phyloP scores from a whole-genome alignment of 495 filamentous ascomycete species.

The Daldinia loculata region DNA sequence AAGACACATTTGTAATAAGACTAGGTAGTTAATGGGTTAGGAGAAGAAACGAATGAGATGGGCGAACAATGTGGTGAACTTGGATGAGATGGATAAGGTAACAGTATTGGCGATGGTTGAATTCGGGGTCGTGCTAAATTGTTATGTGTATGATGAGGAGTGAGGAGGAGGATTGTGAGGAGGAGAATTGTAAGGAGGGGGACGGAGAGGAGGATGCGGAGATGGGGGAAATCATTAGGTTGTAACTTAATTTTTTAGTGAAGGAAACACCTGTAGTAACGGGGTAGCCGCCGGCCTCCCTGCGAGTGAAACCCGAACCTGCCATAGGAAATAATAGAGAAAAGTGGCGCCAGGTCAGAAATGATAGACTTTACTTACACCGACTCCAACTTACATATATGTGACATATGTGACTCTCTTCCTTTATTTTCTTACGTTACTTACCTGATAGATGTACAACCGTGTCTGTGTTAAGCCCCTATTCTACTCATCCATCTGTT shows the following conservation, averaged over 20 bases:
- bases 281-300: constrained; percentile 3
- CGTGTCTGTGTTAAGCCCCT: background rate
- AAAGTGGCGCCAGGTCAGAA: constrained; percentile 36
- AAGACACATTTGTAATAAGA: background rate
- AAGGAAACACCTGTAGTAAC: constrained; percentile 16
- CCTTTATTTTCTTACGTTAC: background rate
- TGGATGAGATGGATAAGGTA: constrained; percentile 8
- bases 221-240: constrained; percentile 40
- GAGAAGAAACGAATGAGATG: background rate
- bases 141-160: constrained; percentile 35
- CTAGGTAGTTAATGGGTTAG: background rate
- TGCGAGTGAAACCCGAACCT: constrained; percentile 39
- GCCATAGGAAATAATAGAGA: constrained; percentile 24
- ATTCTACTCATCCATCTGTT: background rate
- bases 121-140: constrained; percentile 42
- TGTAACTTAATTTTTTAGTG: constrained; percentile 13
- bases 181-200: constrained; percentile 34
- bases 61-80: constrained; percentile 1
- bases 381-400: background rate
- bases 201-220: constrained; percentile 39
- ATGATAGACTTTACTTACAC: constrained; percentile 22
- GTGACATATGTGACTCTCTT: background rate
- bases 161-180: constrained; percentile 32
- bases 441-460: background rate
- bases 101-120: constrained; percentile 34